Base-by-base conservation (phyloP, 352 stramenopile genomes). In the Phytophthora chlamydospora region DNA sequence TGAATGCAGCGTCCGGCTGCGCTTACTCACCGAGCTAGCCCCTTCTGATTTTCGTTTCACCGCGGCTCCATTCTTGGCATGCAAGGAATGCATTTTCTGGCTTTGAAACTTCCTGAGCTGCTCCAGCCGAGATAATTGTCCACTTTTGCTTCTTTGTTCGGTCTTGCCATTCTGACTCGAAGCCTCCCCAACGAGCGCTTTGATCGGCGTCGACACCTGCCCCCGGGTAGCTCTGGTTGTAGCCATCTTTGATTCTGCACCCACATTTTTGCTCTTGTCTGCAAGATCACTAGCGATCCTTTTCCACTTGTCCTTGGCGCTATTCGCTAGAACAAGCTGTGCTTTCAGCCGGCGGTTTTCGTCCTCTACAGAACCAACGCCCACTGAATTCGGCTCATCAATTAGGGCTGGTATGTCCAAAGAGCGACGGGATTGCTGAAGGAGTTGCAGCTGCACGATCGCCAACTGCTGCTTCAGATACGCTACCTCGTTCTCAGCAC, bases 401-500 rank as follows among this genome's bases (percentile, higher is more conserved):
- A 48, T 16, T 10, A 5, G 33, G 36, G 51, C 44, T 41, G 29
- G 8, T 27, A 32, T 11, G 6, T 13, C n/a, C 12, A 1, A 6
- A n/a, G 19, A n/a, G 16, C 2, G 38, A 38, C 56, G 59, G 9
- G 34, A 47, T 27, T 87, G 66, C 42, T 90, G 77, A 19, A 85
- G 29, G 12, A 94, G 55, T 56, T 91, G 78, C 10, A 89, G 51
- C 41, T 90, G 73, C 32, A 90, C 48, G 32, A 90, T 55, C 43
- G 85, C 81, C 16, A 94, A 43, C 58, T 94, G 80, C 51, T 87
- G 78, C 47, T 88, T 89, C 7, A 93, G 66, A 35, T 75, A 80
- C 5, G 35, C 32, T 9, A 92, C 57, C 57, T 89, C 75, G 46
- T 71, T 97, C 29, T 93, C 84, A 19, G 95, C 86, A 52, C 97